A percentile compares a stretch with the other conserved stretches of the same genome.
These are phyloP conservation scores for Proliferodiscus dingleyae DNA, from an alignment of 2,329 filamentous ascomycete species.

Conservation along the genomic window DNA sequence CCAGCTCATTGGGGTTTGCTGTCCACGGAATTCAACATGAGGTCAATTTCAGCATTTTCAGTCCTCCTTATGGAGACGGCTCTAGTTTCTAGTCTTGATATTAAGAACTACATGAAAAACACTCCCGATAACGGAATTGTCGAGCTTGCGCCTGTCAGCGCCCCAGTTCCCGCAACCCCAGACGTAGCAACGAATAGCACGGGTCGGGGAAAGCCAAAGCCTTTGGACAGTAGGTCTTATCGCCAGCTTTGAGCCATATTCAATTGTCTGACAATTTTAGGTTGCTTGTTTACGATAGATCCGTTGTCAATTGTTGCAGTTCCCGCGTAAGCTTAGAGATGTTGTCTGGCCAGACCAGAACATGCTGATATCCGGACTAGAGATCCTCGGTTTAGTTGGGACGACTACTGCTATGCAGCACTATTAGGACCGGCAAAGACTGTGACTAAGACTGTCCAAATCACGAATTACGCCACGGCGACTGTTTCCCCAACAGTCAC, in stretches of 20 bases:
- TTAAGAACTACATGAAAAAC: neutral
- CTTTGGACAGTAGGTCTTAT: neutral
- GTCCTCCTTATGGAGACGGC: slow-evolving; percentile 1
- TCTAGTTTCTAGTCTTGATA: neutral
- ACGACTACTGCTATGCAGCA: neutral
- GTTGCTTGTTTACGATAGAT: neutral
- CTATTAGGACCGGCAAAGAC: neutral
- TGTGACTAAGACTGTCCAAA: neutral
- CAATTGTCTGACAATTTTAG: neutral
- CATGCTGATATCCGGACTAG: neutral
- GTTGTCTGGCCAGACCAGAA: neutral
- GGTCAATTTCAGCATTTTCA: neutral
- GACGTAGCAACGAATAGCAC: neutral
- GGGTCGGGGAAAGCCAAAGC: no score
- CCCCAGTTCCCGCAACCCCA: neutral
- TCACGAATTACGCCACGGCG: neutral
- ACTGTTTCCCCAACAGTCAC: neutral
- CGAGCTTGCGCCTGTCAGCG: neutral
- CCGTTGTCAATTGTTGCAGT: neutral
- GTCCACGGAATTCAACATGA: neutral
- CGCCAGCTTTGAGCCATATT: neutral
- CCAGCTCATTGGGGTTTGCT: no score
- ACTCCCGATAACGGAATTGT: no score
- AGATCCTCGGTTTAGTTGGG: neutral
- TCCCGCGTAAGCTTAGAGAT: neutral